Percentiles rank a stretch among this genome's conserved stretches.
These are phyloP conservation scores for Curvularia hawaiiensis DNA, from an alignment of 2,329 filamentous ascomycete genomes.

Conservation along the genomic window DNA sequence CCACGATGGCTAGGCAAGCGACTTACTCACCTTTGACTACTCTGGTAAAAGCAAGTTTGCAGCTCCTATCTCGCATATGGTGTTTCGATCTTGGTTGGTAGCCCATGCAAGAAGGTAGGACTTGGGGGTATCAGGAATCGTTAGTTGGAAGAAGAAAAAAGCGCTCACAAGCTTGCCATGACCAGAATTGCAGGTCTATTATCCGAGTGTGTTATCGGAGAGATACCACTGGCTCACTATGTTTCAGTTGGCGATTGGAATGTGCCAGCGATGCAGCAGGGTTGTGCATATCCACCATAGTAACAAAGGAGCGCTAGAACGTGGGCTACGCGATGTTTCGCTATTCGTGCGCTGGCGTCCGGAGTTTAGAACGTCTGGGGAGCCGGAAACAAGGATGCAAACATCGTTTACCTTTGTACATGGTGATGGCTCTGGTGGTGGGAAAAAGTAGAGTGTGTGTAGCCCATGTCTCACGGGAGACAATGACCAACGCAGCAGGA, in stretches of 20 bases:
- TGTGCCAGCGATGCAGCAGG: background rate
- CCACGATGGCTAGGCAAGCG: background rate
- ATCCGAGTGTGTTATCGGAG: background rate
- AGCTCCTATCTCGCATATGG: background rate
- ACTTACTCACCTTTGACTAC: background rate
- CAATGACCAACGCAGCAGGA: background rate
- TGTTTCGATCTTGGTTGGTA: background rate
- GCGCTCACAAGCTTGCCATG: background rate
- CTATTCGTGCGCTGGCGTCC: background rate
- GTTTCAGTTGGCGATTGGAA: background rate
- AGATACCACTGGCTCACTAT: background rate
- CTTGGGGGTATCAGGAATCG: background rate
- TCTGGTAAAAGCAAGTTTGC: background rate
- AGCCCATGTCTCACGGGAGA: background rate
- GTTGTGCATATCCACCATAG: background rate
- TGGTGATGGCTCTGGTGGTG: background rate
- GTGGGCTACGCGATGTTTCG: background rate
- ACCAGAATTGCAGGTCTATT: background rate
- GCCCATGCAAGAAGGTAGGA: background rate
- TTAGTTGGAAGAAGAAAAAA: background rate
- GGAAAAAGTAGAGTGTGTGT: background rate
- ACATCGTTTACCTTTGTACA: background rate
- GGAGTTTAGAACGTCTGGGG: background rate
- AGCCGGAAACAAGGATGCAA: slow-evolving; percentile 1
- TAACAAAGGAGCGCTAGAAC: background rate